Evolutionary conservation across 768 basidiomycete species (phyloP).

Genomic region (Calvatia gigantea): DNA sequence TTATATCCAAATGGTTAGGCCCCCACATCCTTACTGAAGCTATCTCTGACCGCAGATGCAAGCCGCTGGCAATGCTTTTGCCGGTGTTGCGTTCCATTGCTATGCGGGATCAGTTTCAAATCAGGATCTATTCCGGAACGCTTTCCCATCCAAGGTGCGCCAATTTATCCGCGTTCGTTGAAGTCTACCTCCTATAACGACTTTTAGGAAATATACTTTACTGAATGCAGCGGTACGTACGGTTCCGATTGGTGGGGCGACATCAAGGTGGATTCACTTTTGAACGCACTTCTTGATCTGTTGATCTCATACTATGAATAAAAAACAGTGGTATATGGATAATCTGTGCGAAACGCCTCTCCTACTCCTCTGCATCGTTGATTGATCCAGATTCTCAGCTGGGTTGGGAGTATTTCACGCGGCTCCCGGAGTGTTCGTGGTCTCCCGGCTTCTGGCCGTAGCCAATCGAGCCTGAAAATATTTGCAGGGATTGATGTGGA

Average conservation of each 20-base stretch:
- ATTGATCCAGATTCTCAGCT: slow-evolving; percentile 16
- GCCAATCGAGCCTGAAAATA: slow-evolving; percentile 11
- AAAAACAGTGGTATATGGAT: slow-evolving; percentile 76
- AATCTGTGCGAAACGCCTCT: slow-evolving; percentile 37
- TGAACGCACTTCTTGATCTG: background rate
- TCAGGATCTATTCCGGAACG: slow-evolving; percentile 53
- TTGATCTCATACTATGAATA: background rate
- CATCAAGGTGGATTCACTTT: slow-evolving; percentile 51
- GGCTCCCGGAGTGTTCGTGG: slow-evolving; percentile 35
- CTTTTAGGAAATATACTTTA: slow-evolving; percentile 43
- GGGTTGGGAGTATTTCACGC: slow-evolving; percentile 28
- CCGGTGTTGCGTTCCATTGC: slow-evolving; percentile 72
- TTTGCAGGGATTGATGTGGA: slow-evolving; percentile 66
- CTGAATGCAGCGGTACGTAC: slow-evolving; percentile 63
- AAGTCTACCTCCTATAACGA: background rate
- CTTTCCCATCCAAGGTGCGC: slow-evolving; percentile 52
- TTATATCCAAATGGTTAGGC: background rate
- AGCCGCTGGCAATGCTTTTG: slow-evolving; percentile 49
- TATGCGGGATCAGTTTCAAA: slow-evolving; percentile 53
- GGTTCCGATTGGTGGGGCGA: slow-evolving; percentile 79
- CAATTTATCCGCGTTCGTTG: background rate
- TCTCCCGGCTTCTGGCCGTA: background rate
- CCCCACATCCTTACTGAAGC: background rate
- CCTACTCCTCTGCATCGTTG: background rate
- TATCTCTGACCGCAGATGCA: slow-evolving; percentile 39